Conservation (phyloP, 148 eudicot species). For the Silene conica region DNA sequence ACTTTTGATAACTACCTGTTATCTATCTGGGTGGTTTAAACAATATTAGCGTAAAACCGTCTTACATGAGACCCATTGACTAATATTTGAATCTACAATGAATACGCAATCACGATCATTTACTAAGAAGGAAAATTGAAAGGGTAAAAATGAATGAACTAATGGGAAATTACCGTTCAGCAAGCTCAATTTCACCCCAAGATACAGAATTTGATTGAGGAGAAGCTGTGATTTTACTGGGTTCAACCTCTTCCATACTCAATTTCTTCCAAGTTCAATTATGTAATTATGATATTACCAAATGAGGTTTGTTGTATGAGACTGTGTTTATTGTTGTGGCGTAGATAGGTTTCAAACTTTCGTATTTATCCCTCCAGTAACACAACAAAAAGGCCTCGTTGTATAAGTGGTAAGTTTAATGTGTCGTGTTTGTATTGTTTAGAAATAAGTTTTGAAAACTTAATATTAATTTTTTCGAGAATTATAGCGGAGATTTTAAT, state of each 20-base stretch:
- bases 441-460: too few relatives aligned
- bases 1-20: too few relatives aligned
- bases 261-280: neutral
- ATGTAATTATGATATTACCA: neutral
- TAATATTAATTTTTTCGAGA: too few relatives aligned
- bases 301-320: neutral
- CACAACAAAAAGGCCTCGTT: neutral
- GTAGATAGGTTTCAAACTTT: neutral
- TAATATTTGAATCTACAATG: neutral
- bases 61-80: neutral
- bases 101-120: neutral
- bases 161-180: conserved; percentile 29
- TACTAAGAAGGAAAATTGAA: neutral
- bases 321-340: too few relatives aligned
- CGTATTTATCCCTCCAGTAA: neutral
- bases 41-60: too few relatives aligned
- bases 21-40: too few relatives aligned
- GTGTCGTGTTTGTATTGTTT: too few relatives aligned
- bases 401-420: too few relatives aligned
- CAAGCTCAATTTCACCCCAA: conserved; percentile 37
- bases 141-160: neutral
- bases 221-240: conserved; percentile 19
- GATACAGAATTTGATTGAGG: conserved; percentile 14
- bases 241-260: conserved; percentile 15
- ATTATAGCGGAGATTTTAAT: too few relatives aligned